Percentiles rank a stretch among this genome's conserved stretches.
phyloP scores from a whole-genome alignment of 2,329 filamentous ascomycete species.

The Madurella mycetomatis region DNA sequence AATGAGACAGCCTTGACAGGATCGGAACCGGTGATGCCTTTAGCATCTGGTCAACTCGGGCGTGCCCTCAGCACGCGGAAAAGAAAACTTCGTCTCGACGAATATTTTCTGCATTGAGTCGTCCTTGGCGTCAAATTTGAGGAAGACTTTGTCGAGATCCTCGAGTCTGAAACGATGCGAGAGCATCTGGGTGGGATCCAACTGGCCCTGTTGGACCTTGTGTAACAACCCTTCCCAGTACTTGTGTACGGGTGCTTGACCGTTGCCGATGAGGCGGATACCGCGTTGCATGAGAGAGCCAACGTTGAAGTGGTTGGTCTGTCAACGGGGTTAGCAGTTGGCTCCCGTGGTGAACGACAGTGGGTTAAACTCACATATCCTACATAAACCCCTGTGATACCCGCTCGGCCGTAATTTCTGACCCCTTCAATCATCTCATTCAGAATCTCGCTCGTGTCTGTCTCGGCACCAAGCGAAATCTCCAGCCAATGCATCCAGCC shows the following conservation, averaged over 20 bases:
- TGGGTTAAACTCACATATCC: slow-evolving; percentile 45
- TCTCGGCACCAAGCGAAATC: slow-evolving; percentile 64
- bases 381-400: slow-evolving; percentile 68
- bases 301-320: slow-evolving; percentile 80
- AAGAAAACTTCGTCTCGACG: slow-evolving; percentile 55
- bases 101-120: slow-evolving; percentile 80
- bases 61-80: slow-evolving; percentile 40
- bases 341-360: no score
- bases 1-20: neutral
- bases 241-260: slow-evolving; percentile 68
- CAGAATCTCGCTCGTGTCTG: slow-evolving; percentile 75
- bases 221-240: slow-evolving; percentile 78
- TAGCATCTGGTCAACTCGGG: slow-evolving; percentile 40
- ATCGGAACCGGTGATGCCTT: neutral
- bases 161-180: slow-evolving; percentile 73
- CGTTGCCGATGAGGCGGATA: slow-evolving; percentile 69
- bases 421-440: slow-evolving; percentile 78
- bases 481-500: slow-evolving; percentile 58
- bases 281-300: slow-evolving; percentile 82
- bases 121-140: slow-evolving; percentile 56
- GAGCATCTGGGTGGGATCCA: slow-evolving; percentile 76
- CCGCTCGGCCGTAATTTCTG: slow-evolving; percentile 66
- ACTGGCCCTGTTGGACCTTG: slow-evolving; percentile 60
- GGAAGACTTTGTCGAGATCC: slow-evolving; percentile 64
- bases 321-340: neutral